These are phyloP conservation scores for Coccomyxa sp. DNA, from an alignment of 139 green algal genomes.

Conservation along the genomic window DNA sequence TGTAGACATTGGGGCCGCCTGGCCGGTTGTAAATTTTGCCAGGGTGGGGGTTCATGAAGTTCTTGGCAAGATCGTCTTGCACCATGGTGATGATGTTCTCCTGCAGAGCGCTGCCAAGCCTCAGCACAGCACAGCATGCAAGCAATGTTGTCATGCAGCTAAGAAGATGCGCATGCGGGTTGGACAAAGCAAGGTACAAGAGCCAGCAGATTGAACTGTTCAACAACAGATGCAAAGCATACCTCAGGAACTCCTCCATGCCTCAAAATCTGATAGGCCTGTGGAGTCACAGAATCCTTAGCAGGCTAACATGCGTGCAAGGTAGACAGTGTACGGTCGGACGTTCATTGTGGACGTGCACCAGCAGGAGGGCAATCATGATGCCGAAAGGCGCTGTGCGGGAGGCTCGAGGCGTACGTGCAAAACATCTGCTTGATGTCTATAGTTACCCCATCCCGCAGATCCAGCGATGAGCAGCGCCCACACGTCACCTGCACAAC, in stretches of 20 bases:
- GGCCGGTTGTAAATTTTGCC: conserved; percentile 90
- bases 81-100: conserved; percentile 85
- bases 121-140: no score
- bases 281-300: conserved; percentile 6
- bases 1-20: conserved; percentile 80
- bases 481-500: conserved; percentile 62
- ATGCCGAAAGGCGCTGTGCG: neutral
- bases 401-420: conserved; percentile 31
- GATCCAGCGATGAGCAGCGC: conserved; percentile 88
- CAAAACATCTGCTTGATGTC: conserved; percentile 80
- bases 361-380: neutral
- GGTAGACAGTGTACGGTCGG: neutral
- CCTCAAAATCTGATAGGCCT: conserved; percentile 76
- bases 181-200: no score
- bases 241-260: conserved; percentile 45
- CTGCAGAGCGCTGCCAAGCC: conserved; percentile 36
- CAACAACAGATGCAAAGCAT: no score
- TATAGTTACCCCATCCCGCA: conserved; percentile 83
- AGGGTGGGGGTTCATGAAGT: conserved; percentile 71
- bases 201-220: no score
- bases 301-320: neutral
- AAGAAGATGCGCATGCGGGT: no score
- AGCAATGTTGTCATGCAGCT: no score
- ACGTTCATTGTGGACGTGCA: neutral
- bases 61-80: conserved; percentile 83